A percentile compares a stretch with the other conserved stretches of the same genome.
Conservation (phyloP, 2,329 filamentous ascomycete species). For the Aspergillus chevalieri region DNA sequence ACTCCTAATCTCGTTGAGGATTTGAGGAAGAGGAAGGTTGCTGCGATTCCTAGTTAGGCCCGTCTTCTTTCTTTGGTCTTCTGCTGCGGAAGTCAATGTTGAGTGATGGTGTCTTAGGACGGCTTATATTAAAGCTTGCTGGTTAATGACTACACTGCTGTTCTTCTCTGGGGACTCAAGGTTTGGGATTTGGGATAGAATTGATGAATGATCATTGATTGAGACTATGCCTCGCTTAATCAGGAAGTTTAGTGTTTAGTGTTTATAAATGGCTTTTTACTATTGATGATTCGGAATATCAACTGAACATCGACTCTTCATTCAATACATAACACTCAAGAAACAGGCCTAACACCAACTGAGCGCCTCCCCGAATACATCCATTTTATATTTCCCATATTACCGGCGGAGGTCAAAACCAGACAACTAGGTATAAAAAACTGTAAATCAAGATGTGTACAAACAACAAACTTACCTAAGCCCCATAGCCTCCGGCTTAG, state of each 20-base stretch:
- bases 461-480: conserved; percentile 13
- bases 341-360: conserved; percentile 4
- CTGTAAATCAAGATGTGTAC: conserved; percentile 10
- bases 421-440: conserved; percentile 4
- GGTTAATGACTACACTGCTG: background rate
- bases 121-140: background rate
- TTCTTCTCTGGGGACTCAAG: background rate
- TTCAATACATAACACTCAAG: background rate
- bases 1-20: conserved; percentile 76
- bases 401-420: conserved; percentile 1
- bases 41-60: conserved; percentile 10
- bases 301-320: background rate
- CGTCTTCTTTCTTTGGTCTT: conserved; percentile 3
- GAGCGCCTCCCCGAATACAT: conserved; percentile 2
- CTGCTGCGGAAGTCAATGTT: background rate
- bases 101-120: background rate
- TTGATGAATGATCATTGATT: background rate
- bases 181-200: background rate
- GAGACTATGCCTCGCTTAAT: background rate
- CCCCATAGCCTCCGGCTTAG: conserved; percentile 37
- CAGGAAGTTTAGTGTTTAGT: background rate
- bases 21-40: conserved; percentile 50
- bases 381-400: conserved; percentile 5
- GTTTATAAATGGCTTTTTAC: no score
- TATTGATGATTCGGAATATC: no score